Percentiles rank a stretch among this genome's conserved stretches.
Evolutionary conservation across 2,329 filamentous ascomycete genomes (phyloP).

Genomic region (Didymellaceae sp.): DNA sequence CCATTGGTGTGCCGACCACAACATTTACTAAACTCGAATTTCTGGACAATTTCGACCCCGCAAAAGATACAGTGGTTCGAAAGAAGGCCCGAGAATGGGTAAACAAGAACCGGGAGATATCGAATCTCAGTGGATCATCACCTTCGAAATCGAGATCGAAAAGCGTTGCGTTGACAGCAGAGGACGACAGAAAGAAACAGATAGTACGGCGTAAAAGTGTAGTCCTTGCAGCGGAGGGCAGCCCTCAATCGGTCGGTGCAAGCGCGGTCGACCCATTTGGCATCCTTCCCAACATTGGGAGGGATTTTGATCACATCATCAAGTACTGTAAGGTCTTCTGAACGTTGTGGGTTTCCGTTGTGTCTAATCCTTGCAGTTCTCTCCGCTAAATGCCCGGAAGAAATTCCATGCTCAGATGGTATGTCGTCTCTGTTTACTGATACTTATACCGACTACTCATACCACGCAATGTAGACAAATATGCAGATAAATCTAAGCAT

Average conservation of each 20-base stretch:
- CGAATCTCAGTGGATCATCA: conserved; percentile 6
- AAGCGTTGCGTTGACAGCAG: neutral
- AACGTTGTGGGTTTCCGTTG: neutral
- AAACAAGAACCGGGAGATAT: conserved; percentile 24
- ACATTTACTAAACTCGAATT: conserved; percentile 26
- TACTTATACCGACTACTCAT: neutral
- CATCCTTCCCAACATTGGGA: conserved; percentile 25
- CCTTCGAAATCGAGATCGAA: conserved; percentile 6
- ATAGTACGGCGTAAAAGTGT: neutral
- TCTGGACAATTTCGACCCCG: conserved; percentile 31
- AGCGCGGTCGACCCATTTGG: conserved; percentile 28
- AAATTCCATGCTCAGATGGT: conserved; percentile 23
- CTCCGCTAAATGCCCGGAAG: conserved; percentile 26
- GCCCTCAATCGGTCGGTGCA: conserved; percentile 2
- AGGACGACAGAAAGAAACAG: conserved; percentile 6
- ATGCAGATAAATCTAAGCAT: conserved; percentile 21
- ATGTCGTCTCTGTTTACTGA: neutral
- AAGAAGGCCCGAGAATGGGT: conserved; percentile 39
- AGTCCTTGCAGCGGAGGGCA: neutral
- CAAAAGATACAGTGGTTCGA: conserved; percentile 28
- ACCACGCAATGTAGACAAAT: conserved; percentile 20
- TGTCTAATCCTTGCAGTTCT: conserved; percentile 20
- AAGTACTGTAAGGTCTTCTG: conserved; percentile 27
- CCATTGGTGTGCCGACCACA: conserved; percentile 20
- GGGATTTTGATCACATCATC: conserved; percentile 33